These are phyloP conservation scores for Sclerotinia borealis DNA, from an alignment of 2,329 filamentous ascomycete species.

Conservation along the genomic window DNA sequence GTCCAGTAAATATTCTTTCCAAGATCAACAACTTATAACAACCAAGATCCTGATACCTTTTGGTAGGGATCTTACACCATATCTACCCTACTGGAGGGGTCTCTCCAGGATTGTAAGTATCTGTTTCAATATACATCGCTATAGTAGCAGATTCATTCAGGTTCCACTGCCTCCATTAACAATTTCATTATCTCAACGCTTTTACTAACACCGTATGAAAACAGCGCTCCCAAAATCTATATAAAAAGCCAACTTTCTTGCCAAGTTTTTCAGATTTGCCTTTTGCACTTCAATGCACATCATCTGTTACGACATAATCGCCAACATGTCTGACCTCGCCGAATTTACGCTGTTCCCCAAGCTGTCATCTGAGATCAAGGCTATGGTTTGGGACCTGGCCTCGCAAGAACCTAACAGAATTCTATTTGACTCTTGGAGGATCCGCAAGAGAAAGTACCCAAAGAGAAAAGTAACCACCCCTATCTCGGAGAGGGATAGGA, in stretches of 20 bases:
- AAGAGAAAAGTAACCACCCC: too few relatives aligned
- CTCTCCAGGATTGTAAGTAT: background rate
- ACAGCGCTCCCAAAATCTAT: background rate
- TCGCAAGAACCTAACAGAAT: background rate
- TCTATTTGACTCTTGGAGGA: rapidly evolving
- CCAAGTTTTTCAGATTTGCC: background rate
- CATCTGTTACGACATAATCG: background rate
- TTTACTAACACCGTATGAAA: too few relatives aligned
- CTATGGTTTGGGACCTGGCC: background rate
- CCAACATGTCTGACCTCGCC: background rate
- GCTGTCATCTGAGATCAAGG: background rate
- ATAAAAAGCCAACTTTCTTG: background rate
- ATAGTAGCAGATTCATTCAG: background rate
- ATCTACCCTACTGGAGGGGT: background rate
- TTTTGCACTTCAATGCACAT: background rate
- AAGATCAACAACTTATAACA: background rate
- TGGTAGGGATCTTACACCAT: background rate
- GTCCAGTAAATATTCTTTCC: background rate
- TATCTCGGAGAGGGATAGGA: background rate
- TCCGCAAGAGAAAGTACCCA: too few relatives aligned
- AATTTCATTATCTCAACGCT: background rate
- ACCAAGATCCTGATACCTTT: background rate
- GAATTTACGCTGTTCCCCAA: background rate
- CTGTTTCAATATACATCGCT: background rate
- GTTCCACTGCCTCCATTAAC: too few relatives aligned